Base-by-base conservation (phyloP, 139 green algal species). In the Protoeuglena noctilucae region DNA sequence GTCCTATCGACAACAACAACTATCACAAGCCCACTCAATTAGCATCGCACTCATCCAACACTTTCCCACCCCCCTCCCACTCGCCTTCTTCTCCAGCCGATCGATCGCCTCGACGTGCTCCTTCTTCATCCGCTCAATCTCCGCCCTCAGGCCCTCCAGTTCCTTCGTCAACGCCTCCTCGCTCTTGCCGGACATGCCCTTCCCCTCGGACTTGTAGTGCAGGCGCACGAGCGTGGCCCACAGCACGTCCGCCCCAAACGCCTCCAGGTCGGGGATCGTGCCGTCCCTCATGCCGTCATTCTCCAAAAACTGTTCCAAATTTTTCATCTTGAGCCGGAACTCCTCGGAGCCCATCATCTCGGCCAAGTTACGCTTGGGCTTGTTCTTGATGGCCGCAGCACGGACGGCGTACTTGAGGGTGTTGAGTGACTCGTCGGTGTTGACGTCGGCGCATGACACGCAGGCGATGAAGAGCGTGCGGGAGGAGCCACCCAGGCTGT, bases 381-480 rank as follows among this genome's bases (percentile, higher is more conserved):
- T 7, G 34, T 43, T 43, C 34, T 43, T 7, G 9, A 43, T 12
- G 34, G 9, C 9, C 34, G 34, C 34, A 12, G 54, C 51, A 3
- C 68, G 59, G 54, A 71, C 74, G 26, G 68, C 69, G 47, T 77
- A 80, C 63, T 83, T 80, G 19, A 86, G 69, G 2, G 78, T 86
- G 68, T 77, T 80, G 66, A 76, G 73, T 12, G 75, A 84, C 64
- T 86, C 78, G 54, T 83, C 75, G 63, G 82, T 78, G 69, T 86
- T 71, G 14, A 59, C 57, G 46, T 82, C 76, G 19, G 58, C 70
- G 47, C 61, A 60, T 26, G 58, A 73, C 57, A 83, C 79, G 64
- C 75, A 83, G 26, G 49, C 69, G 60, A 87, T 76, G 31, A 87
- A 69, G 25, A 76, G 55, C 0, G 76, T 84, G 14, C 80, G 60